Conservation (phyloP, 495 filamentous ascomycete species). For the Clavariopsis aquatica region DNA sequence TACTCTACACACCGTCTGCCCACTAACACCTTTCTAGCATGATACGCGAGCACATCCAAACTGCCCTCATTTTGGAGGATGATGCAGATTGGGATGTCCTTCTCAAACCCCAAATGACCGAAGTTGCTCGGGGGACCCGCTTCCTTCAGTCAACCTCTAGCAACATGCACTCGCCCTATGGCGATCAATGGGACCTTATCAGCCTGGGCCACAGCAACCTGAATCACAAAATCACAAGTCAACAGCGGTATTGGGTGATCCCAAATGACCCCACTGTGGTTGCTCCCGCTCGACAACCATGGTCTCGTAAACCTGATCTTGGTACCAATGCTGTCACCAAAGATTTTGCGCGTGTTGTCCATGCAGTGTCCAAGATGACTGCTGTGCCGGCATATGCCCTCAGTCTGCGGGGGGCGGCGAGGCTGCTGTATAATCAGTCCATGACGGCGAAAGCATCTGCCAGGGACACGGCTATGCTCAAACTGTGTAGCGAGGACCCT, state of each 20-base stretch:
- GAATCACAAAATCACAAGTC: slow-evolving; percentile 19
- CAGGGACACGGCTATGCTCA: slow-evolving; percentile 14
- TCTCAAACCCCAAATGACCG: slow-evolving; percentile 25
- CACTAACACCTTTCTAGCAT: slow-evolving; percentile 4
- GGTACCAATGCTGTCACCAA: slow-evolving; percentile 2
- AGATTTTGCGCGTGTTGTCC: slow-evolving; percentile 8
- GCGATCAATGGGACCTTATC: no score
- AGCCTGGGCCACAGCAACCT: slow-evolving; percentile 19
- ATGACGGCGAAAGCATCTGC: slow-evolving; percentile 13
- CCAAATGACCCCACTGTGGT: slow-evolving; percentile 16
- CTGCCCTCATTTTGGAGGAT: slow-evolving; percentile 28
- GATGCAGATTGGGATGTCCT: slow-evolving; percentile 31
- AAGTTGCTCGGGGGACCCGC: slow-evolving; percentile 22
- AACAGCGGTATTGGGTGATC: slow-evolving; percentile 22
- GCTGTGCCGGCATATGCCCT: slow-evolving; percentile 8
- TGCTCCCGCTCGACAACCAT: background rate
- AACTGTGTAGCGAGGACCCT: slow-evolving; percentile 9
- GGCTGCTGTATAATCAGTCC: slow-evolving; percentile 23
- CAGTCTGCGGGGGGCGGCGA: slow-evolving; percentile 14
- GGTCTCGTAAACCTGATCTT: slow-evolving; percentile 20
- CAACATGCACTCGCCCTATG: no score
- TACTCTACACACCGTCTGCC: background rate
- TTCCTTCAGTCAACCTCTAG: no score
- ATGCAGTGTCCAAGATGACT: slow-evolving; percentile 7
- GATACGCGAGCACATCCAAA: slow-evolving; percentile 17